Conservation (phyloP, 73 alveolate species). For the Tetrahymena elliotti region DNA sequence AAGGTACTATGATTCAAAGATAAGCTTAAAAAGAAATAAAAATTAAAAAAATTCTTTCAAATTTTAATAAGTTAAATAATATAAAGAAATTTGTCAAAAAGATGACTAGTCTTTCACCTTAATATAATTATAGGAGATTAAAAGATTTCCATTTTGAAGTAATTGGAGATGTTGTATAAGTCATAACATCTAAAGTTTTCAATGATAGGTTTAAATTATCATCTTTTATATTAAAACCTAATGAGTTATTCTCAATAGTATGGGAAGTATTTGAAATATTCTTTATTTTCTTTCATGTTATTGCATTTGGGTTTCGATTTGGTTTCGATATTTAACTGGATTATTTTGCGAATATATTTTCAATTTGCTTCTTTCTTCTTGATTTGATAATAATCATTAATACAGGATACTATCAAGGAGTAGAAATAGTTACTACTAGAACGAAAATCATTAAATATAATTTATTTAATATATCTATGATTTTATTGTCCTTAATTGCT, state of each 20-base stretch:
- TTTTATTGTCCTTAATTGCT: not conserved
- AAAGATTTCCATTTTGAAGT: not conserved
- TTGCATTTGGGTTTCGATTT: not conserved
- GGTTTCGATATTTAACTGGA: not conserved
- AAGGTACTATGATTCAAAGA: not conserved
- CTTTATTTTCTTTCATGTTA: not conserved
- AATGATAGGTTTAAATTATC: not conserved
- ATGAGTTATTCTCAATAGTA: not conserved
- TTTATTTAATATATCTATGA: not conserved
- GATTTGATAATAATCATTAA: not conserved
- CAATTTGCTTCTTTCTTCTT: not conserved
- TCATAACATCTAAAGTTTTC: not conserved
- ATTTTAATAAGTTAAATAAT: not conserved
- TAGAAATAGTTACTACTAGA: not conserved
- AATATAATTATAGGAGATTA: not conserved
- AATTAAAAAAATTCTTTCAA: not conserved
- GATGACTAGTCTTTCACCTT: not conserved
- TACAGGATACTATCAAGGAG: not conserved
- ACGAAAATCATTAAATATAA: not conserved
- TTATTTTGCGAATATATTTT: not conserved
- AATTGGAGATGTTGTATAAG: not conserved
- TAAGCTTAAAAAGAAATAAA: not conserved
- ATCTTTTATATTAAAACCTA: not conserved
- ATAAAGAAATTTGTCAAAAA: not conserved
- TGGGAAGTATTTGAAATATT: not conserved